Evolutionary conservation across 1,139 yeast species (phyloP), one percentile per base, ranked within the genome.

Genomic region (Blastobotrys apis): DNA sequence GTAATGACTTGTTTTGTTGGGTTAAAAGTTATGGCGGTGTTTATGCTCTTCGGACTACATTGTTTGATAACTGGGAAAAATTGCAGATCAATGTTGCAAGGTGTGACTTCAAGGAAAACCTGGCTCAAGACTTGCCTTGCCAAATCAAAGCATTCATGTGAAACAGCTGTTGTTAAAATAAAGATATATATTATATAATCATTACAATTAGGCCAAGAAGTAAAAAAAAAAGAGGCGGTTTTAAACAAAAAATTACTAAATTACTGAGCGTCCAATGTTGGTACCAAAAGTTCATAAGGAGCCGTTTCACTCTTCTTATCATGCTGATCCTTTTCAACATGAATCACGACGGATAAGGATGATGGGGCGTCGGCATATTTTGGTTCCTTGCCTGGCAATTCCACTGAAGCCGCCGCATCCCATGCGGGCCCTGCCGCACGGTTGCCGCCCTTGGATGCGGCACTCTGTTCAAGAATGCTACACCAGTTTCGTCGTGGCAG

Each of bases 401-500:
- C 27, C 16, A 23, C 29, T 21, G 33, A 33, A 17, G 42, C 33
- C 8, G 10, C 10, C 17, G 16, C 30, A 13, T 20, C 16, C 44
- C 44, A 40, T 9, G 36, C 36, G 1, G 50, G 50, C 3, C 50
- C 47, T 16, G 50, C 45, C 17, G 30, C 33, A 12, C 39, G 35
- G 17, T 22, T 25, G 16, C 60, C 57, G n/a, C 64, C 64, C 31
- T 59, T 39, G n/a, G 60, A 53, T 22, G 59, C 51, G 4, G 57
- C 55, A 16, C 51, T 49, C 19, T 43, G 47, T 3, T 54, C 50
- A 3, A 39, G 30, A 41, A 67, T 62, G 8, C 59, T 51, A 43
- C 69, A 65, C 86, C 90, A 90, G 67, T 90, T 90, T 60, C 97
- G 75, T 52, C 78, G 79, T 52, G 90, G 87, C 64, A 85, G 65